These are phyloP conservation scores for Begonia peltatifolia DNA, from an alignment of 306 rosid species.

Conservation along the genomic window DNA sequence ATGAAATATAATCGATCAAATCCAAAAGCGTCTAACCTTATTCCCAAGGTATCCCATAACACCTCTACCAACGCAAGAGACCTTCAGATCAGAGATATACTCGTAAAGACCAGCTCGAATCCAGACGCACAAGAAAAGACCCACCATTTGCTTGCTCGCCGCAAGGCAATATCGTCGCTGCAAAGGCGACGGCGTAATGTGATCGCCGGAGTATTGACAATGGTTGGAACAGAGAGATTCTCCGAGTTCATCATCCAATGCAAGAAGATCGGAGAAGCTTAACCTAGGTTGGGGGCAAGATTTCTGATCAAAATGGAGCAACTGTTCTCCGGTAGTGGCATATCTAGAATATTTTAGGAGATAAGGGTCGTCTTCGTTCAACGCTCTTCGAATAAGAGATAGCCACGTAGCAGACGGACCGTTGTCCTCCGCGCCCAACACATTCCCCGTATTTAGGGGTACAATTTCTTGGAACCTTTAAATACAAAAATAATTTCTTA, in stretches of 20 bases:
- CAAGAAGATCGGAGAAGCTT: slow-evolving; percentile 37
- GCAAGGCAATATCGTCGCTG: slow-evolving; percentile 29
- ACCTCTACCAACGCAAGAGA: slow-evolving; percentile 76
- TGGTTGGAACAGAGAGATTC: neutral
- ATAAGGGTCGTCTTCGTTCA: slow-evolving; percentile 19
- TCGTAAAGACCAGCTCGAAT: slow-evolving; percentile 29
- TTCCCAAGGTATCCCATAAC: slow-evolving; percentile 93
- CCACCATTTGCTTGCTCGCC: slow-evolving; percentile 93
- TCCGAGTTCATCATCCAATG: slow-evolving; percentile 22
- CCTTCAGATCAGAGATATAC: slow-evolving; percentile 32
- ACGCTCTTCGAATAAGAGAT: slow-evolving; percentile 38
- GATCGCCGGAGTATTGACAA: slow-evolving; percentile 8
- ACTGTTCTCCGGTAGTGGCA: neutral
- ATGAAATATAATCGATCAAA: neutral
- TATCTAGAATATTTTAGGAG: neutral
- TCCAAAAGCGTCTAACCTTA: slow-evolving; percentile 35
- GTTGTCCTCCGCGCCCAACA: slow-evolving; percentile 69
- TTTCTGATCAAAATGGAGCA: slow-evolving; percentile 2
- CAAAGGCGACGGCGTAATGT: slow-evolving; percentile 14
- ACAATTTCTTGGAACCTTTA: slow-evolving; percentile 89
- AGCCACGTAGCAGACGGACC: slow-evolving; percentile 75
- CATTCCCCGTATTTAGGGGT: slow-evolving; percentile 78
- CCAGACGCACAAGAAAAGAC: slow-evolving; percentile 78
- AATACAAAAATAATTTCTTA: neutral
- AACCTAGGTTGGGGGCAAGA: slow-evolving; percentile 20